Percentiles rank a stretch among this genome's conserved stretches.
Evolutionary conservation across 768 basidiomycete genomes (phyloP).

Genomic region (Hortiboletus campestris): DNA sequence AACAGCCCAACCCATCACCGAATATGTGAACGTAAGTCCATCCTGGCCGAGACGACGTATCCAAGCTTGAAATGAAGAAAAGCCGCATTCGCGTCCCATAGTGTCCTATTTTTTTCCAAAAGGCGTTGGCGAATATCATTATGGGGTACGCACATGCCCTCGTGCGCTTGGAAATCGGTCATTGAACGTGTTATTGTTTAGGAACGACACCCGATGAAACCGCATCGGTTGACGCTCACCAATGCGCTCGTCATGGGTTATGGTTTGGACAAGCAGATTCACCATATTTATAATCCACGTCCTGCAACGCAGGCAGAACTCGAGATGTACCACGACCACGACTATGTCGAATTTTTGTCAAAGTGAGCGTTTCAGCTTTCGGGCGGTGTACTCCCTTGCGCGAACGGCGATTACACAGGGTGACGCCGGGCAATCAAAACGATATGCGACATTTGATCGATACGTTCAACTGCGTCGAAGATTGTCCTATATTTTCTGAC

Average conservation of each 20-base stretch:
- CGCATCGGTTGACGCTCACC: slow-evolving; percentile 91
- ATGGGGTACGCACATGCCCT: slow-evolving; percentile 63
- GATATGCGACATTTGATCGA: slow-evolving; percentile 78
- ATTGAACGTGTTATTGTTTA: slow-evolving; percentile 29
- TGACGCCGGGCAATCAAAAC: slow-evolving; percentile 72
- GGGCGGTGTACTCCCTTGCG: background rate
- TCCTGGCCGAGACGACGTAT: background rate
- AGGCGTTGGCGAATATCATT: slow-evolving; percentile 93
- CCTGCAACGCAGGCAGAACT: slow-evolving; percentile 88
- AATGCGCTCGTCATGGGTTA: slow-evolving; percentile 96
- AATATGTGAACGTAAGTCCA: slow-evolving; percentile 65
- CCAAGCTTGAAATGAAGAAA: slow-evolving; percentile 21
- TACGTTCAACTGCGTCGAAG: slow-evolving; percentile 92
- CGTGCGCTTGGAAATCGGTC: background rate
- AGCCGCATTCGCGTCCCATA: slow-evolving; percentile 54
- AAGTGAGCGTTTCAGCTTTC: slow-evolving; percentile 46
- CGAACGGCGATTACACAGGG: slow-evolving; percentile 44
- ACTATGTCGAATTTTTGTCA: slow-evolving; percentile 95
- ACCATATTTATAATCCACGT: slow-evolving; percentile 86
- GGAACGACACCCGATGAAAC: slow-evolving; percentile 99
- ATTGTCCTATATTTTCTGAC: slow-evolving; percentile 94
- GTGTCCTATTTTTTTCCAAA: slow-evolving; percentile 97
- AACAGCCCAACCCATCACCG: slow-evolving; percentile 75
- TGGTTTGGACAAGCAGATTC: slow-evolving; percentile 92
- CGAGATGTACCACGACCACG: slow-evolving; percentile 87